phyloP scores from a whole-genome alignment of 257 asterid species.

The Capsicum baccatum region DNA sequence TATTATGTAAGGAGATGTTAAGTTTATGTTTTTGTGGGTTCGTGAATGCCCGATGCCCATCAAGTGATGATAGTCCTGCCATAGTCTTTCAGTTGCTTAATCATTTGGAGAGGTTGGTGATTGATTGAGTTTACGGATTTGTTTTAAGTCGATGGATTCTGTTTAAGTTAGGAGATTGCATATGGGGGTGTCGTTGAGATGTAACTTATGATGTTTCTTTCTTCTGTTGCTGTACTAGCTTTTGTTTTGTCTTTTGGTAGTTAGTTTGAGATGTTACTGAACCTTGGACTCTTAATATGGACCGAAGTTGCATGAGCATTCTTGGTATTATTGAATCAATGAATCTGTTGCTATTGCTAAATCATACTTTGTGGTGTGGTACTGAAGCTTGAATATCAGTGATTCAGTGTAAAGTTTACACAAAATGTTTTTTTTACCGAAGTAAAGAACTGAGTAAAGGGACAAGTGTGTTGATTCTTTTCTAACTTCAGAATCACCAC shows the following conservation, averaged over 20 bases:
- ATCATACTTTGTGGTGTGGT: background rate
- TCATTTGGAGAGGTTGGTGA: background rate
- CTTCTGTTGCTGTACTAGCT: background rate
- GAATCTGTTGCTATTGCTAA: background rate
- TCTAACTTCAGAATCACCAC: too few relatives aligned
- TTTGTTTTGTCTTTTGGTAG: background rate
- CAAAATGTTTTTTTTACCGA: background rate
- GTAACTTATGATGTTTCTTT: background rate
- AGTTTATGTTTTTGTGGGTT: too few relatives aligned
- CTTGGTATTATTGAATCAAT: too few relatives aligned
- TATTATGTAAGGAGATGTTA: too few relatives aligned
- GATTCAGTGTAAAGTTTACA: background rate
- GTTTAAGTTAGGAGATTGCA: background rate
- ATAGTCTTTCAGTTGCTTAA: too few relatives aligned
- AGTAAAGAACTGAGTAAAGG: too few relatives aligned
- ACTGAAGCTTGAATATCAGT: background rate
- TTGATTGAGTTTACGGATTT: background rate
- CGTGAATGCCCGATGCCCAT: too few relatives aligned
- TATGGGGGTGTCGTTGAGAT: background rate
- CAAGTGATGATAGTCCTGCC: too few relatives aligned
- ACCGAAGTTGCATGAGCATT: background rate
- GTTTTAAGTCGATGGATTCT: background rate
- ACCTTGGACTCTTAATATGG: background rate
- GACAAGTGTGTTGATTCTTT: too few relatives aligned
- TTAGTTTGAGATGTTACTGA: background rate